These are phyloP conservation scores for Lecanicillium sp. DNA, from an alignment of 2,329 filamentous ascomycete species.

Conservation along the genomic window DNA sequence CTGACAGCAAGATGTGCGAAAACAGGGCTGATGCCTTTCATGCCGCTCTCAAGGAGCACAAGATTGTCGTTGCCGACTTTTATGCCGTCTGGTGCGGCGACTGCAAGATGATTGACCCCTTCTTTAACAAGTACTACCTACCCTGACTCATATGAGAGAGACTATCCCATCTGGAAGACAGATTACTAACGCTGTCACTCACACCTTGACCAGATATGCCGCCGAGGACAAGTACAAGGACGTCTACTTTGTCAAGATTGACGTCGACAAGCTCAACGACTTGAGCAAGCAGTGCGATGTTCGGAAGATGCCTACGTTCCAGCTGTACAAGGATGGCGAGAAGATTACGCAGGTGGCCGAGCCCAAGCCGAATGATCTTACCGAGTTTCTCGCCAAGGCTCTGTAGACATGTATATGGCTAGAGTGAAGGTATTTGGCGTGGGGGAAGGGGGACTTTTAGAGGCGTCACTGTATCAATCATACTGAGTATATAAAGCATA, in stretches of 20 bases:
- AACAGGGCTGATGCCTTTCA: constrained; percentile 7
- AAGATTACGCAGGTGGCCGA: constrained; percentile 52
- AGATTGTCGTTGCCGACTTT: constrained; percentile 68
- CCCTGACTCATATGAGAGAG: no score
- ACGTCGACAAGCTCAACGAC: constrained; percentile 70
- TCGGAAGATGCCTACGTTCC: constrained; percentile 82
- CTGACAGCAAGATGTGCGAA: no score
- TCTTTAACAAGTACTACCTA: constrained; percentile 38
- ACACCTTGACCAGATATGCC: constrained; percentile 8
- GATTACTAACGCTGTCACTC: no score
- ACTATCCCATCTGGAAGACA: no score
- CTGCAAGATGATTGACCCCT: constrained; percentile 77
- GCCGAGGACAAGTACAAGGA: constrained; percentile 43
- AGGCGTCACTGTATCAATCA: no score
- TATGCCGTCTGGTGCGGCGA: constrained; percentile 85
- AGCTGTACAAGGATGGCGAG: constrained; percentile 69
- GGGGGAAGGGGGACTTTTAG: no score
- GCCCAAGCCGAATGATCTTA: constrained; percentile 10
- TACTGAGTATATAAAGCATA: no score
- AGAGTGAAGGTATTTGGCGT: no score
- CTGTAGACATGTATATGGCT: constrained; percentile 3
- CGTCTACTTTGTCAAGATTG: constrained; percentile 72
- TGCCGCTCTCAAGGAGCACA: constrained; percentile 21
- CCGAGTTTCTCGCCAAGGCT: constrained; percentile 10
- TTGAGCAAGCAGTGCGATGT: constrained; percentile 68